Base-by-base conservation (phyloP, 805 yeast genomes). In the Zygosaccharomyces kombuchaensis region DNA sequence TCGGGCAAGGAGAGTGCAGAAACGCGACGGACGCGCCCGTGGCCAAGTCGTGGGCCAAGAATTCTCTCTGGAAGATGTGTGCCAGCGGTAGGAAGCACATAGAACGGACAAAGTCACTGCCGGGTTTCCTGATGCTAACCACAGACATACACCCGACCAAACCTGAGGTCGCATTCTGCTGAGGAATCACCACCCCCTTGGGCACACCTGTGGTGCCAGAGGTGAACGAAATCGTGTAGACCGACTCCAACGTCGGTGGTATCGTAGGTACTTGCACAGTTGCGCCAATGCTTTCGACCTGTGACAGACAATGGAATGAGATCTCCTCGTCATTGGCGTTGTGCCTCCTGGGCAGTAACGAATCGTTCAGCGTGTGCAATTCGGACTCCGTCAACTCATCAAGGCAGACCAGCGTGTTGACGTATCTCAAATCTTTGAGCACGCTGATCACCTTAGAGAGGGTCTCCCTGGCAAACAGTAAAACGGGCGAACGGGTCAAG, bases 151-250 rank as follows among this genome's bases (percentile, higher is more conserved):
- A 60, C 34, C 73, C 65, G 1, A 75, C 72, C 34, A 78, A 74
- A 6, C 71, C 75, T 2, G 84, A 73, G 9, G 74, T 68, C 9
- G 76, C 70, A 56, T 74, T 74, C 9, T 67, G 65, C 40, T 83
- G 87, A 7, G 76, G 68, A 35, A 77, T 47, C 40, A 73, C 76
- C 13, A 80, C 89, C 43, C 90, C 90, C 63, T 84, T 83, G 39
- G 90, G 90, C 13, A 74, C 64, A 13, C 88, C 88, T 1, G 89
- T 82, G 2, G 90, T 83, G 26, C 90, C 90, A 0, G 87, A 80
- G 2, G 90, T 84, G 60, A 82, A 83, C 6, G 83, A 78, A 39
- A 84, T 76, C 13, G 89, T 81, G 59, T 78, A 80, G 14, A 75
- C 38, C 19, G 76, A 73, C 12, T 76, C 73, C 1, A 81, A 76